These are phyloP conservation scores for Cyberlindnera meyerae DNA, from an alignment of 805 yeast species.

Conservation along the genomic window DNA sequence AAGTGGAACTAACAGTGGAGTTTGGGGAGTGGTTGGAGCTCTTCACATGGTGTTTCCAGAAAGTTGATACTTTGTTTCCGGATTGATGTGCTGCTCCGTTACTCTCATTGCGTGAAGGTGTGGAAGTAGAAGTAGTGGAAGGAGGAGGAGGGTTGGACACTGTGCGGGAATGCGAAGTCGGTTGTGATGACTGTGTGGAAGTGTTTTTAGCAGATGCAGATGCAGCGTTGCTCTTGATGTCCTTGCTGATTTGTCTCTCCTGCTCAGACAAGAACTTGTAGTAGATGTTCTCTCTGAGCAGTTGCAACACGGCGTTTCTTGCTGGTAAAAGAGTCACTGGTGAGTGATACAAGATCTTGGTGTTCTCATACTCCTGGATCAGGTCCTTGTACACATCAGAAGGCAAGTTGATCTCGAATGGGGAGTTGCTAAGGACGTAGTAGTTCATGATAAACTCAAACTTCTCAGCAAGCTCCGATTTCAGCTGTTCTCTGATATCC, in stretches of 20 bases:
- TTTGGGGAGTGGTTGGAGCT: too few species aligned
- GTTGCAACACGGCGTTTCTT: slow-evolving; percentile 28
- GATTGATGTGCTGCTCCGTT: too few species aligned
- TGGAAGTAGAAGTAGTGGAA: too few species aligned
- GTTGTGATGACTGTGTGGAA: too few species aligned
- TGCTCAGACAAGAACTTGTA: slow-evolving; percentile 25
- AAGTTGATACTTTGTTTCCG: too few species aligned
- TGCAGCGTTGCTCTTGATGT: slow-evolving; percentile 1
- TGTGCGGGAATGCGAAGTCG: too few species aligned
- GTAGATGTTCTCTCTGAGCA: slow-evolving; percentile 31
- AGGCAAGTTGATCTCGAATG: slow-evolving; percentile 46
- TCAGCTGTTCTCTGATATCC: slow-evolving; percentile 18
- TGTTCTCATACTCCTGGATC: slow-evolving; percentile 24
- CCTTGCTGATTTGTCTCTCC: slow-evolving; percentile 14
- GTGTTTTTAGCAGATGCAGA: neutral
- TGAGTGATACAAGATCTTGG: slow-evolving; percentile 28
- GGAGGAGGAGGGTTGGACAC: too few species aligned
- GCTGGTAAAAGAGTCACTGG: slow-evolving; percentile 29
- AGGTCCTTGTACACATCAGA: slow-evolving; percentile 30
- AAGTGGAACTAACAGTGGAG: too few species aligned
- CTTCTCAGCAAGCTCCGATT: slow-evolving; percentile 25
- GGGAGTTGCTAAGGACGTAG: slow-evolving; percentile 40
- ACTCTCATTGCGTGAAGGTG: too few species aligned
- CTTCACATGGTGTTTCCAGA: too few species aligned
- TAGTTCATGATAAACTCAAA: slow-evolving; percentile 36